phyloP scores from a whole-genome alignment of 2,329 filamentous ascomycete species.

The Diplocarpon rosae region DNA sequence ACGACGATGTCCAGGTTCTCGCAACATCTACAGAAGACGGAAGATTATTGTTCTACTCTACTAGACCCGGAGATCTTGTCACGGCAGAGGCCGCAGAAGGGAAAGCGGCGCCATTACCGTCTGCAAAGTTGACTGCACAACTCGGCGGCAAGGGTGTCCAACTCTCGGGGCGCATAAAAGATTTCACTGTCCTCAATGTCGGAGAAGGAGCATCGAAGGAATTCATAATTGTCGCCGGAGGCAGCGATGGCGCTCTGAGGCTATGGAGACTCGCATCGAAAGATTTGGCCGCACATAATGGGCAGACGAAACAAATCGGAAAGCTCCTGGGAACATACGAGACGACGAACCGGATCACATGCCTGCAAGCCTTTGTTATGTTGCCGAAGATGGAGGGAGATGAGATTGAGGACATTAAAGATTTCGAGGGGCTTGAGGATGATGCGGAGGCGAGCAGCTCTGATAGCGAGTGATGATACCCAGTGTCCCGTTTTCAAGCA shows the following conservation, averaged over 20 bases:
- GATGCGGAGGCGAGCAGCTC: slow-evolving; percentile 20
- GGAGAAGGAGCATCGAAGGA: slow-evolving; percentile 30
- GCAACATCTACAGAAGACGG: slow-evolving; percentile 86
- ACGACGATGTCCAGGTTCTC: slow-evolving; percentile 45
- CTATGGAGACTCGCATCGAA: slow-evolving; percentile 53
- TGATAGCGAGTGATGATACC: slow-evolving; percentile 28
- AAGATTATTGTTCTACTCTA: slow-evolving; percentile 72
- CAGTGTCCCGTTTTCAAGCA: background rate
- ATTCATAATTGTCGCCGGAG: slow-evolving; percentile 57
- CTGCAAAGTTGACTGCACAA: slow-evolving; percentile 61
- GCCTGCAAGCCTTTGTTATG: slow-evolving; percentile 79
- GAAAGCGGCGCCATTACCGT: slow-evolving; percentile 38
- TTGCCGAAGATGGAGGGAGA: slow-evolving; percentile 51
- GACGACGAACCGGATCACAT: slow-evolving; percentile 83
- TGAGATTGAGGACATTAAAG: slow-evolving; percentile 35
- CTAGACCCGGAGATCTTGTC: slow-evolving; percentile 38
- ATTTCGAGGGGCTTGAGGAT: slow-evolving; percentile 20
- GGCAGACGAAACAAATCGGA: slow-evolving; percentile 24
- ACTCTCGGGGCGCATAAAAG: slow-evolving; percentile 73
- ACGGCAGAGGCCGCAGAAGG: slow-evolving; percentile 24
- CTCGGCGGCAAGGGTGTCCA: slow-evolving; percentile 63
- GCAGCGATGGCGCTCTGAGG: slow-evolving; percentile 78
- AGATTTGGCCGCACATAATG: slow-evolving; percentile 26
- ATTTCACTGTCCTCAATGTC: slow-evolving; percentile 54
- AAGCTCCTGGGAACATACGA: slow-evolving; percentile 67